Evolutionary conservation across 352 stramenopile genomes (phyloP), one percentile per base, ranked within the genome.

Genomic region (Phytopythium delawarense): DNA sequence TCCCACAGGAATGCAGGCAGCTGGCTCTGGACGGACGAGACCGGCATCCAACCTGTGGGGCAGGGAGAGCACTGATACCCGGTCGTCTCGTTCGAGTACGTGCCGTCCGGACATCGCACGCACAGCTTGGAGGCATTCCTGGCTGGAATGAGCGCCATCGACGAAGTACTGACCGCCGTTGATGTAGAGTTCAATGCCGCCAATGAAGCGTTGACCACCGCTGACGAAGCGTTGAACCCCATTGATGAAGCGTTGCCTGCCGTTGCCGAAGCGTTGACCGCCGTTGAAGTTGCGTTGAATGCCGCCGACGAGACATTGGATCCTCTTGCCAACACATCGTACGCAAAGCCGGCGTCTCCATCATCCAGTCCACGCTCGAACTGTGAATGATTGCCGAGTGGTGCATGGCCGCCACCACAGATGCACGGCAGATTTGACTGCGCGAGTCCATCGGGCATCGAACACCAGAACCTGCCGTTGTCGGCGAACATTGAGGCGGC

Each of bases 81-180:
- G 6, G 81, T 84, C 6, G 72, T 78, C 7, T 69, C 52, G 30
- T 88, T 88, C 0, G 79, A 81, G 61, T 77, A 84, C 20, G 56
- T 74, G 12, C 74, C 78, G 23, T 61, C 50, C 0, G 64, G 58
- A 45, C 83, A 90, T 48, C 61, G 68, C 13, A 34, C 16, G 57
- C 80, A 89, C 9, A 66, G 40, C 0, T 70, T 40, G 1, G 55
- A 21, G 40, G 54, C 63, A 51, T 67, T 37, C 15, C 37, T 71
- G 7, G 64, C 67, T 42, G 51, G 44, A 12, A 75, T 44, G 1
- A 67, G 30, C 4, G 39, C 25, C 18, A 39, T 32, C 16, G 20
- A 32, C 32, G 35, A 49, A 18, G 12, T 11, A 7, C 18, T 34
- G 46, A n/a, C 4, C 23, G 35, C 9, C 12, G 12, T 40, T 15